These are phyloP conservation scores for Jatropha curcas DNA, from an alignment of 345 rosid species.

Conservation along the genomic window DNA sequence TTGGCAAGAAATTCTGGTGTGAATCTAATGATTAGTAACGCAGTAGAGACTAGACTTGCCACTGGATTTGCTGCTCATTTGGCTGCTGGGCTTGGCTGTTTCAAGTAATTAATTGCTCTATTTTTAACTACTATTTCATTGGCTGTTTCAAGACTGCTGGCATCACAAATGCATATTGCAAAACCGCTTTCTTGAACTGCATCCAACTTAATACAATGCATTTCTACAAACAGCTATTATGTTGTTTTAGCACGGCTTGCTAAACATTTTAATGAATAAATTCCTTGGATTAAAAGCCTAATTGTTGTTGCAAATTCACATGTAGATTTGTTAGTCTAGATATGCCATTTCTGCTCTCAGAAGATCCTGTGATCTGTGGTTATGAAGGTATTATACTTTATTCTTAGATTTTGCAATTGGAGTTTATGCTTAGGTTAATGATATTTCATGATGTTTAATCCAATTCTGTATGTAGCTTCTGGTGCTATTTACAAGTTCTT, in stretches of 20 bases:
- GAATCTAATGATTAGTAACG: conserved; percentile 81
- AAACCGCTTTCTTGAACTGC: too few species aligned
- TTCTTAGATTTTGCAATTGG: neutral
- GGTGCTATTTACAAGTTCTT: conserved; percentile 79
- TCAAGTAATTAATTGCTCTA: conserved; percentile 48
- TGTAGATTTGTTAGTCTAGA: conserved; percentile 79
- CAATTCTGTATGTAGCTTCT: conserved; percentile 37
- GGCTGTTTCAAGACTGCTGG: too few species aligned
- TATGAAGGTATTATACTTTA: conserved; percentile 56
- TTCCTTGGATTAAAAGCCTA: neutral
- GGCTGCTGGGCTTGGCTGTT: conserved; percentile 89
- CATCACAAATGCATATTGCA: too few species aligned
- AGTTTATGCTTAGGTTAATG: too few species aligned
- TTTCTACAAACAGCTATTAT: too few species aligned
- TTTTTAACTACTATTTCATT: neutral
- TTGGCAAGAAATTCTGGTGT: conserved; percentile 65
- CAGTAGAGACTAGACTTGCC: conserved; percentile 90
- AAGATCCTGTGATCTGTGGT: conserved; percentile 87
- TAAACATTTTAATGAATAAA: conserved; percentile 6
- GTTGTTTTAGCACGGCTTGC: too few species aligned
- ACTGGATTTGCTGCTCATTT: conserved; percentile 95
- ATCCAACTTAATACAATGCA: too few species aligned
- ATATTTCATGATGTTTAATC: conserved; percentile 11
- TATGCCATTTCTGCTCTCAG: conserved; percentile 84
- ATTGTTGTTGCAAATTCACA: neutral